Conservation (phyloP, 169 alveolate species). For the Plasmodium sp. region DNA sequence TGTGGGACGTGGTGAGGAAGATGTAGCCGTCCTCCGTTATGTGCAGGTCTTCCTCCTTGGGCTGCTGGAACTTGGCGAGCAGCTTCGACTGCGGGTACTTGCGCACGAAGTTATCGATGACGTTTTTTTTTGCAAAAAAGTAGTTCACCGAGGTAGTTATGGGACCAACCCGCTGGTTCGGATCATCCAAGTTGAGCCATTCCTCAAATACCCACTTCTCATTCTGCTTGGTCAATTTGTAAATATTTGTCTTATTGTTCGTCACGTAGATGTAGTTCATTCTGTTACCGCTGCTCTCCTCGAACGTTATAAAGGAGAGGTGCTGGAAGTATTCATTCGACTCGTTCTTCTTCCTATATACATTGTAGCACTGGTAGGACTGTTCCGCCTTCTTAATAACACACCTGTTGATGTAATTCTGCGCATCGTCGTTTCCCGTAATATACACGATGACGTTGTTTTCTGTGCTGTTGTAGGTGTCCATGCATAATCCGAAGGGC, state of each 20-base stretch:
- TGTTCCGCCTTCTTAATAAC: conserved; percentile 4
- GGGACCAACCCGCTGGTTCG: conserved; percentile 36
- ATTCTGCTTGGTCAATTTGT: conserved; percentile 17
- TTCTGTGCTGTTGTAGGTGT: conserved; percentile 9
- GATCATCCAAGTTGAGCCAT: conserved; percentile 36
- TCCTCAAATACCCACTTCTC: conserved; percentile 19
- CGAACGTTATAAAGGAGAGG: conserved; percentile 19
- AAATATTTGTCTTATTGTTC: conserved; percentile 40
- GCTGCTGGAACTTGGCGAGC: neutral
- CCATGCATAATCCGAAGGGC: conserved; percentile 53
- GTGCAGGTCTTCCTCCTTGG: conserved; percentile 27
- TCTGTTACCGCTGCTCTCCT: neutral
- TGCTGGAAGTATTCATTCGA: conserved; percentile 37
- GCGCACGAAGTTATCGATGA: neutral
- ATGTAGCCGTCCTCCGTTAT: conserved; percentile 46
- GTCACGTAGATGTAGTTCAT: conserved; percentile 12
- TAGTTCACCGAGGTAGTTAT: conserved; percentile 44
- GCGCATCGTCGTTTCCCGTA: conserved; percentile 47
- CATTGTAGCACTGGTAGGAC: conserved; percentile 31
- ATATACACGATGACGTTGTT: neutral
- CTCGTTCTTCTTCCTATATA: conserved; percentile 27
- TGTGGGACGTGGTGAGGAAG: conserved; percentile 24
- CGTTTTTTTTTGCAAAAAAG: conserved; percentile 29
- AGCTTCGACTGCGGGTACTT: conserved; percentile 13
- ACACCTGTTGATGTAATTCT: conserved; percentile 51